Percentiles rank a stretch among this genome's conserved stretches.
Conservation (phyloP, 305 asterid genomes). For the Lippia alba region DNA sequence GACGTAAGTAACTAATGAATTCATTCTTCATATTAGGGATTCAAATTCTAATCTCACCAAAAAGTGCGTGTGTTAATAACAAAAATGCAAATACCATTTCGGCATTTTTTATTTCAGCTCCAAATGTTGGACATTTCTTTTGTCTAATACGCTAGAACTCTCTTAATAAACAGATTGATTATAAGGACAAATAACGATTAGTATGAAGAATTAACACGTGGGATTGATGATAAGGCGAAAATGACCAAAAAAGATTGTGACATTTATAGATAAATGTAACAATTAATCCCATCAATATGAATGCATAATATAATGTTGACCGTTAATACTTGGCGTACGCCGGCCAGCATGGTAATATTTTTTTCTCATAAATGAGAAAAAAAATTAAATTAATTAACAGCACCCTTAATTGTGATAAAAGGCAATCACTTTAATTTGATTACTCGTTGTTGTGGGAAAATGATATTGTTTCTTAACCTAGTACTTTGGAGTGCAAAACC, state of each 20-base stretch:
- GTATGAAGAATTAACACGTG: constrained; percentile 29
- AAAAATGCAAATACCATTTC: no score
- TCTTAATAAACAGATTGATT: neutral
- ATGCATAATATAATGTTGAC: neutral
- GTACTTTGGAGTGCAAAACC: constrained; percentile 32
- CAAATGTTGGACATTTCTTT: no score
- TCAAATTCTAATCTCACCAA: no score
- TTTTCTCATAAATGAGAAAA: neutral
- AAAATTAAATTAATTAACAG: no score
- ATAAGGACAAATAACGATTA: no score
- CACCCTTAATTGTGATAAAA: neutral
- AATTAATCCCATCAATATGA: neutral
- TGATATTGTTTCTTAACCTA: constrained; percentile 25
- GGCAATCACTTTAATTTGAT: constrained; percentile 24
- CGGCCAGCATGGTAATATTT: constrained; percentile 10
- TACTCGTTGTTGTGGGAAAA: constrained; percentile 8
- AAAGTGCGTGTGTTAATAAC: no score
- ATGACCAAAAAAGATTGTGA: neutral
- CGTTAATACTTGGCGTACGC: constrained; percentile 5
- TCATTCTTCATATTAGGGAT: no score
- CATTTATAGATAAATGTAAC: neutral
- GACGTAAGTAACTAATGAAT: no score
- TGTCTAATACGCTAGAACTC: no score
- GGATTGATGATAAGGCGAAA: constrained; percentile 13
- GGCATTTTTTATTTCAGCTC: no score